A percentile compares a stretch with the other conserved stretches of the same genome.
phyloP scores from a whole-genome alignment of 768 basidiomycete species.

The Termitomyces heimii region DNA sequence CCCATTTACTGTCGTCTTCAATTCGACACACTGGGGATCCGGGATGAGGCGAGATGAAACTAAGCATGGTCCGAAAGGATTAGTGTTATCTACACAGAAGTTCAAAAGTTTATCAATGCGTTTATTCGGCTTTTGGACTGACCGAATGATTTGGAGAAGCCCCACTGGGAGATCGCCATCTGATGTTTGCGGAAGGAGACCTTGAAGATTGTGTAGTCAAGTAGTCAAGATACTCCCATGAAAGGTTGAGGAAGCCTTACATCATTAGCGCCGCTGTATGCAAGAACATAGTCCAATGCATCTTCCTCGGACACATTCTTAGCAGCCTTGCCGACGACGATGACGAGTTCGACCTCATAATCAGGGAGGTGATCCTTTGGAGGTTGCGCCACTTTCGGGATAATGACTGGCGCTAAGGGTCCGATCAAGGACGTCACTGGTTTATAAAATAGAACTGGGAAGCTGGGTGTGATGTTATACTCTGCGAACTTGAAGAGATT shows the following conservation, averaged over 20 bases:
- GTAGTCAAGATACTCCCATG: neutral
- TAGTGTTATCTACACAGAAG: slow-evolving; percentile 45
- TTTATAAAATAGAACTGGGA: slow-evolving; percentile 78
- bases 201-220: slow-evolving; percentile 23
- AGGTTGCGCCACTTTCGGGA: slow-evolving; percentile 68
- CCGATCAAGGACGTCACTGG: slow-evolving; percentile 67
- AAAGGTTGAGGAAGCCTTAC: slow-evolving; percentile 27
- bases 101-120: neutral
- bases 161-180: slow-evolving; percentile 78
- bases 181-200: slow-evolving; percentile 83
- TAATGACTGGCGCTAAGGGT: slow-evolving; percentile 55
- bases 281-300: slow-evolving; percentile 82
- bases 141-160: slow-evolving; percentile 87
- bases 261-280: slow-evolving; percentile 77
- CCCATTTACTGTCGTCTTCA: slow-evolving; percentile 66
- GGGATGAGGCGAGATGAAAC: slow-evolving; percentile 59
- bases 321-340: slow-evolving; percentile 79
- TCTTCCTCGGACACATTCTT: slow-evolving; percentile 77
- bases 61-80: slow-evolving; percentile 78
- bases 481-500: neutral
- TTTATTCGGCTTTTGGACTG: slow-evolving; percentile 10
- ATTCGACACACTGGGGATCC: slow-evolving; percentile 57
- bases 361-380: slow-evolving; percentile 67
- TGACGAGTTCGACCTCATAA: slow-evolving; percentile 76
- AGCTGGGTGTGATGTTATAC: slow-evolving; percentile 27